Base-by-base conservation (phyloP, 2,329 filamentous ascomycete genomes). In the Bipolaris victoriae region DNA sequence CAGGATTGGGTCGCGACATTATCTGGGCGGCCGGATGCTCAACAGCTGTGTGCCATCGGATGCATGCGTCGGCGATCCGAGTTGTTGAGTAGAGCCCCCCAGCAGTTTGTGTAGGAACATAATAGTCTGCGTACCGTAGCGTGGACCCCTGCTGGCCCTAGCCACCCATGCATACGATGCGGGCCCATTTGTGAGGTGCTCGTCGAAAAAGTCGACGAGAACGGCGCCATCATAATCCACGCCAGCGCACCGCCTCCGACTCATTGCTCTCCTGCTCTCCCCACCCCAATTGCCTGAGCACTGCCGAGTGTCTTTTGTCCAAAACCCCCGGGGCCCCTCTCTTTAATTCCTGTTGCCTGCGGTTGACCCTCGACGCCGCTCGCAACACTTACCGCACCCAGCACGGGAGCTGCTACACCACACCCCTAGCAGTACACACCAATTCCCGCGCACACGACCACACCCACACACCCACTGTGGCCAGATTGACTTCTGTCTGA, bases 401-500 rank as follows among this genome's bases (percentile, higher is more conserved):
- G 66, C 72, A 72, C 68, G 72, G 72, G 71, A 73, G 70, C 71
- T 74, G 71, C 67, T 57, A 37, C 33, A 46, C 43, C 51, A 41
- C 26, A 46, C 43, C 20, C 48, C 59, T 46, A 66, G 70, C 67
- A 73, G 70, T 71, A 62, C 58, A 43, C 46, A 70, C 71, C 45
- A 70, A 69, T 58, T 73, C 73, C 70, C 69, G 53, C 36, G 54
- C 54, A 57, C 66, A 65, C 65, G 15, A 24, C 13, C n/a, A 26
- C 4, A 43, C 40, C 7, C 26, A 43, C 20, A 43, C 16, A 33
- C 26, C 29, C 29, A 62, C 60, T 26, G 43, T 49, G 62, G 72
- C 68, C 62, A 70, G 72, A 76, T 75, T 76, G 66, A 66, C 62
- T 76, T 76, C 73, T 73, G 61, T 67, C 69, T 59, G 52, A 51